Evolutionary conservation across 768 basidiomycete genomes (phyloP).

Genomic region (Leucocoprinus leucothites): DNA sequence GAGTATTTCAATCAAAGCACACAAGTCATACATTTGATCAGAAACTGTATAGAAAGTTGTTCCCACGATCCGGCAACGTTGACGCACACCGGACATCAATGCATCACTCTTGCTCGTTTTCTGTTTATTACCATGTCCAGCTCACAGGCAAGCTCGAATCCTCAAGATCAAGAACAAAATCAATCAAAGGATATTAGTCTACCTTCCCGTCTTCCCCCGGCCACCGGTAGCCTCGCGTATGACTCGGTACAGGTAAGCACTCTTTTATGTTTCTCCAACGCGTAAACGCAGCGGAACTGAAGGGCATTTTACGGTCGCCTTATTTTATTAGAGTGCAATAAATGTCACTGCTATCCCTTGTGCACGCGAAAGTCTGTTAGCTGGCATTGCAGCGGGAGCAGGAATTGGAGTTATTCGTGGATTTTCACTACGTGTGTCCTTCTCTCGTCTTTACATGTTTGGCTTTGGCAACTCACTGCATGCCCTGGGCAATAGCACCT

Average conservation of each 20-base stretch:
- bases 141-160: neutral
- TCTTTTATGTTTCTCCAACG: no score
- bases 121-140: neutral
- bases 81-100: no score
- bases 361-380: slow-evolving; percentile 69
- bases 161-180: neutral
- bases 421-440: slow-evolving; percentile 54
- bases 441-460: neutral
- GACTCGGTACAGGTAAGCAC: slow-evolving; percentile 32
- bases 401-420: slow-evolving; percentile 77
- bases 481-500: slow-evolving; percentile 36
- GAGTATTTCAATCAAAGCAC: no score
- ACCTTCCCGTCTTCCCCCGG: slow-evolving; percentile 33
- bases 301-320: neutral
- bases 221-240: slow-evolving; percentile 34
- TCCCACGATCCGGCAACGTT: no score
- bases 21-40: no score
- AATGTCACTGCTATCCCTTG: slow-evolving; percentile 73
- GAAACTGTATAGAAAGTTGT: no score
- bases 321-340: slow-evolving; percentile 43
- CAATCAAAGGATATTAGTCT: slow-evolving; percentile 16
- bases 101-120: neutral
- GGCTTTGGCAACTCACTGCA: neutral
- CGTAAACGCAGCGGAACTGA: neutral
- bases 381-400: slow-evolving; percentile 75